phyloP scores from a whole-genome alignment of 164 flowering plant species.

The Brasenia schreberi region DNA sequence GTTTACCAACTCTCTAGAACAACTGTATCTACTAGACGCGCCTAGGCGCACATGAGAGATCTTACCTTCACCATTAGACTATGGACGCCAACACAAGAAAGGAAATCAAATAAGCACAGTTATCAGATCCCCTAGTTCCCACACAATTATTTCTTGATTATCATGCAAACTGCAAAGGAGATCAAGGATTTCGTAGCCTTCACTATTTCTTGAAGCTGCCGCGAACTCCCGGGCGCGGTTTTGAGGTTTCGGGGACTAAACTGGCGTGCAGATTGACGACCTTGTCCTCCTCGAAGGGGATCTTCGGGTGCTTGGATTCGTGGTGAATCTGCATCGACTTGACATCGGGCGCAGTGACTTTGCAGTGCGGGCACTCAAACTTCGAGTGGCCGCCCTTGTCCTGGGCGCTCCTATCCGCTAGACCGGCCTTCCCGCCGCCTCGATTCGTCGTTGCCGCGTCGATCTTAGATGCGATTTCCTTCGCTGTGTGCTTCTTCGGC shows the following conservation, averaged over 20 bases:
- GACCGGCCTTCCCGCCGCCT: constrained; percentile 58
- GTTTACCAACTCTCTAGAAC: too few relatives aligned
- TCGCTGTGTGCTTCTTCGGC: constrained; percentile 70
- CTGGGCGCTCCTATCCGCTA: constrained; percentile 29
- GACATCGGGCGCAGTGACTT: constrained; percentile 41
- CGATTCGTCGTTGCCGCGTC: constrained; percentile 61
- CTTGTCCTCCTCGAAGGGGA: constrained; percentile 49
- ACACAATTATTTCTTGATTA: too few relatives aligned
- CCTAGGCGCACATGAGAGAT: too few relatives aligned
- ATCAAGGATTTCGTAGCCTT: background rate
- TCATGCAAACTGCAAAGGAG: background rate
- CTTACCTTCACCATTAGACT: too few relatives aligned
- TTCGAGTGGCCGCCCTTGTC: constrained; percentile 58
- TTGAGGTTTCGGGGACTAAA: constrained; percentile 13
- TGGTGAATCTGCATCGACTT: constrained; percentile 63
- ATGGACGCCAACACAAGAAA: too few relatives aligned
- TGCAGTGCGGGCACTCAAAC: constrained; percentile 54
- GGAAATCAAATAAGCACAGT: too few relatives aligned
- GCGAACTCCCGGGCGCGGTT: constrained; percentile 36
- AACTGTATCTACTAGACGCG: too few relatives aligned
- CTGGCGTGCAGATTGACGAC: constrained; percentile 33
- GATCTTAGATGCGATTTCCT: constrained; percentile 22
- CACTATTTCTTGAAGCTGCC: constrained; percentile 20
- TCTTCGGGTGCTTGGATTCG: constrained; percentile 48
- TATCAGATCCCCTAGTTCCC: too few relatives aligned